A percentile compares a stretch with the other conserved stretches of the same genome.
Conservation (phyloP, 1,139 yeast genomes). For the Geotrichum phurueaensis region DNA sequence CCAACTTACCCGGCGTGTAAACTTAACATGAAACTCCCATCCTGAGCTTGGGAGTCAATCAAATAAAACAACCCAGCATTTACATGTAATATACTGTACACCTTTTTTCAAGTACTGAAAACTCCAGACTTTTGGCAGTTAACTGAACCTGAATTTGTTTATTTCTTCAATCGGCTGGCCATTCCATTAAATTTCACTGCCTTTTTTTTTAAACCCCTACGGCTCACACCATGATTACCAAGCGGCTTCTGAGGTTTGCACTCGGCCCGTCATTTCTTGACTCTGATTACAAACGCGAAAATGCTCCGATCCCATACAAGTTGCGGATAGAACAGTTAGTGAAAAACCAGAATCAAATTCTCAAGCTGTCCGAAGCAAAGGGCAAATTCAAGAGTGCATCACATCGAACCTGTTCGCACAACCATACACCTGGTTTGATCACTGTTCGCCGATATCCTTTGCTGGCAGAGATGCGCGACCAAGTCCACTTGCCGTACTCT, state of each 20-base stretch:
- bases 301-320: not conserved
- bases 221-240: constrained; percentile 24
- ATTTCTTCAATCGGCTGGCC: not conserved
- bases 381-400: not conserved
- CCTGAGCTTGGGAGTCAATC: not conserved
- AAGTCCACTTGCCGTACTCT: not conserved
- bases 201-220: not conserved
- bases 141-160: not conserved
- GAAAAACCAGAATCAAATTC: not conserved
- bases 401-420: not conserved
- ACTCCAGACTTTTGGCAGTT: not conserved
- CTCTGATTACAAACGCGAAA: constrained; percentile 10
- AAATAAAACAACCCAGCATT: not conserved
- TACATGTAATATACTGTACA: not conserved
- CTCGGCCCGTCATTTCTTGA: constrained; percentile 28
- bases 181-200: not conserved
- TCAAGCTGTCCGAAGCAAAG: not conserved
- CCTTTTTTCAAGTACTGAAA: not conserved
- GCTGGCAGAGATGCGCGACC: not conserved
- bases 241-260: constrained; percentile 28
- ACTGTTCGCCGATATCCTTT: not conserved
- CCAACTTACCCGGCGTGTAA: not conserved
- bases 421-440: not conserved
- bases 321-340: not conserved
- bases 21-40: not conserved